A percentile compares a stretch with the other conserved stretches of the same genome.
These are phyloP conservation scores for Jamesozyma piceae DNA, from an alignment of 805 yeast genomes.

Conservation along the genomic window DNA sequence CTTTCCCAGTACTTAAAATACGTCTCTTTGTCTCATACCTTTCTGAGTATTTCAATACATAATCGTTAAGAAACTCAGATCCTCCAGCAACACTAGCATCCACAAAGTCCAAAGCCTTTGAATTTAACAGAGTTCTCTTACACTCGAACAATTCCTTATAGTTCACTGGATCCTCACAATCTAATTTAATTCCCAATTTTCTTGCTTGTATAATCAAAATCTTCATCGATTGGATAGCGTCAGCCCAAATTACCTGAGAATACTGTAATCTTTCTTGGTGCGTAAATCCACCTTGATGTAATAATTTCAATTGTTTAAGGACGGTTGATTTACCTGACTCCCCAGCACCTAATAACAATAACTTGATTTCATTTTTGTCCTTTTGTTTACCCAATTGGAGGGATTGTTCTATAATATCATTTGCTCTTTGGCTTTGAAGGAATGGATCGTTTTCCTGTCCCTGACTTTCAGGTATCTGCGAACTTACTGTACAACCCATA, in stretches of 20 bases:
- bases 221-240: constrained; percentile 78
- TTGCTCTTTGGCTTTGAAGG: constrained; percentile 43
- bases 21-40: constrained; percentile 43
- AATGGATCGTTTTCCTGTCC: constrained; percentile 43
- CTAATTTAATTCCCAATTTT: constrained; percentile 50
- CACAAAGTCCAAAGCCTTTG: constrained; percentile 51
- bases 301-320: constrained; percentile 72
- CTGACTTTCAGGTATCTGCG: constrained; percentile 20
- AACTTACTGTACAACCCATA: constrained; percentile 72
- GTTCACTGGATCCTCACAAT: constrained; percentile 46
- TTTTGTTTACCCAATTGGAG: constrained; percentile 43
- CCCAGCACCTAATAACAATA: constrained; percentile 84
- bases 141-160: constrained; percentile 37
- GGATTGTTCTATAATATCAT: constrained; percentile 57
- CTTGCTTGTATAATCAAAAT: constrained; percentile 67
- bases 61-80: constrained; percentile 49
- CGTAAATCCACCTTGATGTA: constrained; percentile 80
- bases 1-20: constrained; percentile 46
- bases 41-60: constrained; percentile 53
- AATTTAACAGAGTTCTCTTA: constrained; percentile 43
- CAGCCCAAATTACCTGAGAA: constrained; percentile 86
- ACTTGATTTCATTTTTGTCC: constrained; percentile 53
- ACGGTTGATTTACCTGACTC: constrained; percentile 94
- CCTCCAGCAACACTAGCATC: constrained; percentile 65
- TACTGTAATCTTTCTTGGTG: constrained; percentile 72